Evolutionary conservation across 2,329 filamentous ascomycete genomes (phyloP), one percentile per base, ranked within the genome.

Genomic region (Dendryphion nanum): DNA sequence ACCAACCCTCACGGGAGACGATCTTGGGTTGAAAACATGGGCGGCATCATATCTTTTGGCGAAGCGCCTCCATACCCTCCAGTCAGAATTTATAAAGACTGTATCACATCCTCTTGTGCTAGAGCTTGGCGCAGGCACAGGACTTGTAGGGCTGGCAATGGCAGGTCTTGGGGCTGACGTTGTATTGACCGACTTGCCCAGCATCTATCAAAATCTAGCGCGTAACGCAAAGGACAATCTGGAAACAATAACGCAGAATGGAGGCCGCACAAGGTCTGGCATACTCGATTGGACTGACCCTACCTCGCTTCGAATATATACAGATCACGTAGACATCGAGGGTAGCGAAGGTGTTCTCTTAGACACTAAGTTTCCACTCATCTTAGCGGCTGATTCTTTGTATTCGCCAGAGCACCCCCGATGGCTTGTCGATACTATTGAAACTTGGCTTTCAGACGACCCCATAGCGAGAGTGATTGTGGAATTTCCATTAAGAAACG

Each of bases 11-110:
- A 95, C 88, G 0, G 86, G 86, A 5, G 91, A 96, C 64, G 86
- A 87, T 42, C 74, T 97, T 14, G 93, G 93, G 1, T 76, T 94
- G 63, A 97, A 98, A 66, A 98, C 93, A 0, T 97, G 93, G 93
- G 88, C 86, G 1, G 91, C 89, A 0, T 91, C 89, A 0, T 94
- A 89, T 57, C 77, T 94, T 2, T 80, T 97, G 4, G 85, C 91
- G 0, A 84, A 80, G 50, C 81, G 86, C 17, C 76, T 97, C 18
- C 57, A 58, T 33, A 45, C 42, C 3, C 33, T 33, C 7, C n/a
- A 38, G 17, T n/a, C n/a, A n/a, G n/a, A n/a, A n/a, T 26, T 26
- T 3, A 26, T 26, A 26, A 26, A 26, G 3, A n/a, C 10, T 26
- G 10, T n/a, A 8, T 26, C 23, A n/a, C 23, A 26, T 26, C 32